phyloP scores from a whole-genome alignment of 1,284 basidiomycete species.

The Marasmius oreades region DNA sequence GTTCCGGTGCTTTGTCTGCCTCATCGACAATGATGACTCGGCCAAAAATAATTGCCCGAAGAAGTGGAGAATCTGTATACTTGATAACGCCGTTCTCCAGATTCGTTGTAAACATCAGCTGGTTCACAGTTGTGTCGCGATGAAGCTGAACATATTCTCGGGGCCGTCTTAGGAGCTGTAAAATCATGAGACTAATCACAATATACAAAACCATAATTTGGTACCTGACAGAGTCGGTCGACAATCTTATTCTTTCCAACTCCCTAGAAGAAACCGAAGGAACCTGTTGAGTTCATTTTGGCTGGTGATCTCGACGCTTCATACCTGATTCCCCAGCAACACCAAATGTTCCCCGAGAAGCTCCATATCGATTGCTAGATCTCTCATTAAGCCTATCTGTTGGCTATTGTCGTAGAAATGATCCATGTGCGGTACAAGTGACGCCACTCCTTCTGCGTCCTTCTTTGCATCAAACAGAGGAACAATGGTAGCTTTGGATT shows the following conservation, averaged over 20 bases:
- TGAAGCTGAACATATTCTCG: conserved; percentile 68
- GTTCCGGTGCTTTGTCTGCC: conserved; percentile 68
- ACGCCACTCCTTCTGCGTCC: conserved; percentile 50
- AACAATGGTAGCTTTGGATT: conserved; percentile 35
- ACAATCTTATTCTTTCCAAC: conserved; percentile 71
- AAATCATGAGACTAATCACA: background rate
- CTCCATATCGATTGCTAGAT: conserved; percentile 59
- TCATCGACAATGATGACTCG: conserved; percentile 65
- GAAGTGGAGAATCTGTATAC: conserved; percentile 60
- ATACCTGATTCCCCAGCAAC: conserved; percentile 61
- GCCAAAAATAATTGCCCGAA: conserved; percentile 56
- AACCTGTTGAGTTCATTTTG: background rate
- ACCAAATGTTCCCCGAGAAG: conserved; percentile 59
- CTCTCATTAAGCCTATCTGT: conserved; percentile 62
- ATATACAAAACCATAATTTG: background rate
- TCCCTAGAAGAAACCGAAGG: conserved; percentile 43
- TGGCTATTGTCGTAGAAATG: conserved; percentile 67
- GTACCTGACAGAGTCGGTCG: conserved; percentile 57
- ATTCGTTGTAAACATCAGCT: conserved; percentile 64
- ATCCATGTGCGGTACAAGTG: conserved; percentile 63
- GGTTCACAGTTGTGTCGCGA: conserved; percentile 65
- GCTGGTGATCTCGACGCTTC: conserved; percentile 7
- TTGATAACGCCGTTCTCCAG: conserved; percentile 53
- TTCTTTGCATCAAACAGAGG: conserved; percentile 44
- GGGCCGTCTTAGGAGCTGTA: conserved; percentile 54